phyloP scores from a whole-genome alignment of 2,329 filamentous ascomycete species.

The Xenoacremonium recifei region DNA sequence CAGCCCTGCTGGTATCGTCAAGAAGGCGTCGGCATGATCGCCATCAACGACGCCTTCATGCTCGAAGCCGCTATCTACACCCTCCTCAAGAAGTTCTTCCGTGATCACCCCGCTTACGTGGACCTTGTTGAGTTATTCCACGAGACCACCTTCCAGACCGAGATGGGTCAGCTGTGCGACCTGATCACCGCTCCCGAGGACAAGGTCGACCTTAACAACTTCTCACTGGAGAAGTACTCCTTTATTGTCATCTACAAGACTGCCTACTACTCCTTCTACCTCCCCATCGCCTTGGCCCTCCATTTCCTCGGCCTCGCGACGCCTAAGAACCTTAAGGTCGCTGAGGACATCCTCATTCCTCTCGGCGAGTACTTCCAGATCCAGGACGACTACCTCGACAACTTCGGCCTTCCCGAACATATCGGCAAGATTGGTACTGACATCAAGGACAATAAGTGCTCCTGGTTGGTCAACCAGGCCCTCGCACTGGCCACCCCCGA shows the following conservation, averaged over 20 bases:
- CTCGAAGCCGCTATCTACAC: constrained; percentile 89
- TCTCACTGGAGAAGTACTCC: constrained; percentile 89
- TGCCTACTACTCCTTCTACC: constrained; percentile 98
- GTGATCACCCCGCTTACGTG: constrained; percentile 79
- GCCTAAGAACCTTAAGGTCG: constrained; percentile 82
- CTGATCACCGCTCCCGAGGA: constrained; percentile 95
- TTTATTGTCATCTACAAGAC: constrained; percentile 99
- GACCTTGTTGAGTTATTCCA: constrained; percentile 96
- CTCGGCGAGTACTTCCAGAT: constrained; percentile 99
- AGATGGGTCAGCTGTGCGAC: constrained; percentile 92
- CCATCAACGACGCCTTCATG: constrained; percentile 98
- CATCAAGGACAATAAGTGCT: constrained; percentile 99
- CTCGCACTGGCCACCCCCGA: constrained; percentile 76
- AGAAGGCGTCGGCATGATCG: constrained; percentile 86
- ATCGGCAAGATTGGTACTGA: constrained; percentile 99
- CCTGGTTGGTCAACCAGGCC: constrained; percentile 96
- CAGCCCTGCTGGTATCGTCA: constrained; percentile 96
- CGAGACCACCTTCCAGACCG: constrained; percentile 89
- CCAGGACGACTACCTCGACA: constrained; percentile 98
- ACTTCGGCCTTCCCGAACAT: constrained; percentile 86
- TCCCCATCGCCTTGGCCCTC: constrained; percentile 88
- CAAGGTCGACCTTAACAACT: constrained; percentile 88
- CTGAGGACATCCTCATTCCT: constrained; percentile 89
- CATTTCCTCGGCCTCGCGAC: constrained; percentile 83
- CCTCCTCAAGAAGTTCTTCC: constrained; percentile 92